Evolutionary conservation across 805 yeast species (phyloP).

Genomic region (Saccharomycopsis selenospora): DNA sequence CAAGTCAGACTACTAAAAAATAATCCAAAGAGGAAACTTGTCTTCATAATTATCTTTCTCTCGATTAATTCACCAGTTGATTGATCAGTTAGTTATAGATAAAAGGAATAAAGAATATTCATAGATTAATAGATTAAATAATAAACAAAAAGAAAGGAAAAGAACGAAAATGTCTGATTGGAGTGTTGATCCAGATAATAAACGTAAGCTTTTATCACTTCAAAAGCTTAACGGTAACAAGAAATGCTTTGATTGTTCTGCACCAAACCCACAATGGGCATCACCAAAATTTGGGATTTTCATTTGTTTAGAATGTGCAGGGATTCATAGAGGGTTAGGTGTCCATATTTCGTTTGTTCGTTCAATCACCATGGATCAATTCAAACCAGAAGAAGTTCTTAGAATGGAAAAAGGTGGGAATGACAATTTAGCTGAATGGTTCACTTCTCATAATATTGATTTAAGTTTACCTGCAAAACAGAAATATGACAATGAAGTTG

Average conservation of each 20-base stretch:
- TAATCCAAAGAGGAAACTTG: too few relatives aligned
- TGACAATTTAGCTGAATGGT: constrained; percentile 60
- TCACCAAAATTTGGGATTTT: constrained; percentile 97
- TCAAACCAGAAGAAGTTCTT: constrained; percentile 82
- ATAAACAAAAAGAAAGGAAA: too few relatives aligned
- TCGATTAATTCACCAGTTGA: too few relatives aligned
- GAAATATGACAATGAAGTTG: constrained; percentile 84
- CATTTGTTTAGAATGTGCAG: constrained; percentile 97
- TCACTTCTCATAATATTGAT: constrained; percentile 66
- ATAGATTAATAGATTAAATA: too few relatives aligned
- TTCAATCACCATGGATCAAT: constrained; percentile 97
- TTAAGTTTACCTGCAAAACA: constrained; percentile 29
- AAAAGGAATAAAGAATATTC: too few relatives aligned
- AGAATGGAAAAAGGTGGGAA: constrained; percentile 96
- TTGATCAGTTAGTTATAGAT: too few relatives aligned
- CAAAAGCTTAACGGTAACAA: constrained; percentile 81
- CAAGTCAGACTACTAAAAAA: too few relatives aligned
- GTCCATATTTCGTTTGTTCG: constrained; percentile 96
- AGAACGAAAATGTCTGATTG: constrained; percentile 42
- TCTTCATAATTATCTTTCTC: too few relatives aligned
- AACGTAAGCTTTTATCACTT: constrained; percentile 66
- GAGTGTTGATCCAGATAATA: constrained; percentile 92
- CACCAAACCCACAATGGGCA: constrained; percentile 99
- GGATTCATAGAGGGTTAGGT: constrained; percentile 90
- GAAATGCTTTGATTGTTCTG: constrained; percentile 87